Base-by-base conservation (phyloP, 2,329 filamentous ascomycete genomes). In the Fusarium secorum region DNA sequence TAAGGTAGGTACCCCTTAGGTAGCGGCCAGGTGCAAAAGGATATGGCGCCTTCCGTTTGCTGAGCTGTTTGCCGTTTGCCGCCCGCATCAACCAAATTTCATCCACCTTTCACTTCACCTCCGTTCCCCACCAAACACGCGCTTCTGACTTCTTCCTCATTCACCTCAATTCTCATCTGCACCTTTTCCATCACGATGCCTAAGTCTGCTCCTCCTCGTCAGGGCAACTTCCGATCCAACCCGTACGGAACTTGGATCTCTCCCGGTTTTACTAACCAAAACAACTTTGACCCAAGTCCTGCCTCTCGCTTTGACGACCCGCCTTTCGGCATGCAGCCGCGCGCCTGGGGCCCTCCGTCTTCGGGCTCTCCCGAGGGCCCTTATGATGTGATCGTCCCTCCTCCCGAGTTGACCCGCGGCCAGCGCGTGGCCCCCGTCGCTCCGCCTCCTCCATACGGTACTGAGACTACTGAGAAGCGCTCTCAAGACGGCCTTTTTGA, bases 231-330 rank as follows among this genome's bases (percentile, higher is more conserved):
- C 15, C 35, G 55, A 24, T 15, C 55, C 8, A 38, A 30, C 4
- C 55, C 45, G 4, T 58, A 58, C 33, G 55, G 45, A 17, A 32
- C 45, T n/a, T 58, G 55, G 55, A 13, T 32, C 15, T 28, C 57
- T 15, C 48, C 41, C 11, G 13, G 22, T 20, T n/a, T 56, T 0
- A 24, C 39, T 7, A 22, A 15, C 8, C 38, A 55, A 13, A 46
- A 3, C 5, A 20, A 7, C 14, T 26, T 9, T n/a, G 17, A 52
- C 18, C 48, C 22, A 24, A 38, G 22, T 4, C 13, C 32, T 26
- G 14, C 7, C 22, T 26, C 18, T 33, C 18, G 24, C 10, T 52
- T 52, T 15, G 32, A 52, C 10, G 32, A n/a, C 18, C 48, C 48
- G 18, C 48, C 32, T 15, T 38, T 38, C 22, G 48, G 48, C 7